Evolutionary conservation across 805 yeast genomes (phyloP), one percentile per base, ranked within the genome.

Genomic region (Ogataea populi-albae): DNA sequence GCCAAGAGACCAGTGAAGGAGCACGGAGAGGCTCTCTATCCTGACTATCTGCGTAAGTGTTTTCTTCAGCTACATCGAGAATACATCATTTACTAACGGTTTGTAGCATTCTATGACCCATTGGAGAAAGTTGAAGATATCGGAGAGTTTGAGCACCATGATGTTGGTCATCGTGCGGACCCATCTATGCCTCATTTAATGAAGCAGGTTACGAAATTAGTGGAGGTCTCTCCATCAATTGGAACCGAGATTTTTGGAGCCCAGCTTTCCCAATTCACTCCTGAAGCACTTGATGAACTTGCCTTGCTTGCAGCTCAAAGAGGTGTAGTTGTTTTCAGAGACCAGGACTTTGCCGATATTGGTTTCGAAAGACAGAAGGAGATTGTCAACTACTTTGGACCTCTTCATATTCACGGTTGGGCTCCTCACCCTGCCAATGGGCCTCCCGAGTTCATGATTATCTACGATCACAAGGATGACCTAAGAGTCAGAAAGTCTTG

Each of bases 221-320:
- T 30, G 7, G 48, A 73, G 44, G 54, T 83, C 23, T 75, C 86
- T 1, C 91, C 91, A 20, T 79, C 75, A 49, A 66, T 84, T 34
- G 94, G 93, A 15, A 65, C 79, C 17, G 85, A 77, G 45, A 61
- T 84, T 28, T 58, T 55, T 7, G 82, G 81, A 19, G 54, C 82
- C 28, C 86, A 80, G 52, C 62, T 81, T 35, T 72, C 81, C n/a
- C 55, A 65, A 32, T 68, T 81, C 45, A 52, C 66, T 35, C 68
- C 66, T 32, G 60, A 61, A n/a, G 86, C 71, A 17, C 77, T 76
- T 55, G 79, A 82, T 47, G 89, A 83, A 45, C 66, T 83, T 40
- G 87, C 89, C 2, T 62, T 79, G 15, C 67, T 70, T 20, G 79
- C 81, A 24, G 88, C 85, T 5, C 77, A 78, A 54, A 65, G 82